Evolutionary conservation across 371 early-diverging fungal genomes (phyloP).

Genomic region (Zychaea mexicana): DNA sequence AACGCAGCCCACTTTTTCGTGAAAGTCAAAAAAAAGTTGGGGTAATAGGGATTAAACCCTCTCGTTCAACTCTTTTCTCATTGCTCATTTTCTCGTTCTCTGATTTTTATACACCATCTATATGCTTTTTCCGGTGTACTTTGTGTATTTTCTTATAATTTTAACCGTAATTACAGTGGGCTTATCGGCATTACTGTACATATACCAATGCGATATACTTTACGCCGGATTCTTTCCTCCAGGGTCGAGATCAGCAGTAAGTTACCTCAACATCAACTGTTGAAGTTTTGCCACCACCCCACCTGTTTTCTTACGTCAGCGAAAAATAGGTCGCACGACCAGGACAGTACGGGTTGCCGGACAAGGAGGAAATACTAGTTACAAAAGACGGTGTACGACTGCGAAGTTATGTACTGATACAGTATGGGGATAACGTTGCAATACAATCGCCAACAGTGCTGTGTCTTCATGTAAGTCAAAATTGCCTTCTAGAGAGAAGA

Average conservation of each 20-base stretch:
- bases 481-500: too few relatives aligned
- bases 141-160: constrained; percentile 19
- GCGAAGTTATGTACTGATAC: constrained; percentile 78
- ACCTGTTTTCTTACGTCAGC: neutral
- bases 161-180: constrained; percentile 27
- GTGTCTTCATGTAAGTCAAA: constrained; percentile 75
- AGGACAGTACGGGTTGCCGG: constrained; percentile 68
- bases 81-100: neutral
- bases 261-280: too few relatives aligned
- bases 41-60: too few relatives aligned
- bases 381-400: constrained; percentile 83
- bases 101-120: neutral
- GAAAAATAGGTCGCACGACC: constrained; percentile 67
- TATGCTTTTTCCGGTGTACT: constrained; percentile 12
- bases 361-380: constrained; percentile 78
- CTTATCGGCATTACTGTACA: constrained; percentile 62
- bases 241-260: constrained; percentile 41
- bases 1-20: too few relatives aligned
- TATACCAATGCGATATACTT: constrained; percentile 57
- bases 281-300: constrained; percentile 4
- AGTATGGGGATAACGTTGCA: constrained; percentile 54
- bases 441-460: constrained; percentile 75
- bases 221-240: constrained; percentile 48
- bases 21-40: too few relatives aligned
- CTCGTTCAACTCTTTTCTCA: too few relatives aligned